Evolutionary conservation across 768 basidiomycete genomes (phyloP), one percentile per base, ranked within the genome.

Genomic region (Lepiota venenata): DNA sequence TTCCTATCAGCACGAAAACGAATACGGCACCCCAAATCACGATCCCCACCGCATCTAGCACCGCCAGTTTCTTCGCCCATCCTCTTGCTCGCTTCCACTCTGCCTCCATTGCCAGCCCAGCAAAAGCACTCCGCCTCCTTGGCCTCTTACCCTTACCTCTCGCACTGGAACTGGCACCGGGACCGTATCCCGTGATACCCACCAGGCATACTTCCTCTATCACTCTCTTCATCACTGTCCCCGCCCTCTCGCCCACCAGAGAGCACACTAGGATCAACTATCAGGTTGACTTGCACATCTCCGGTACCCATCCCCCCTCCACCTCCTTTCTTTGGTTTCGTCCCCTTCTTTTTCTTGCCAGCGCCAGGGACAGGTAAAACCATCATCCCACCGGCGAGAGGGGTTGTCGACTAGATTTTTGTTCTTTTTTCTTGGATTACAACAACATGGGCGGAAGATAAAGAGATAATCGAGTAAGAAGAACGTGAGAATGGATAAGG

Each of bases 201-300:
- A 3, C 73, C 75, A 1, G 74, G 75, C 38, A 74, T 65, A 21
- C 69, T 67, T 32, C 74, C 74, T 8, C 68, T 65, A 5, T 69
- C 72, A 1, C 69, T 65, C 18, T 69, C 73, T 6, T 77, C 76
- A 11, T 69, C 72, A 14, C 60, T 73, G 16, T 71, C 68, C 2
- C 72, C 76, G 0, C 71, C 69, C 11, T 69, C 69, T 15, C 63
- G 64, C 50, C 62, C 49, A 27, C 71, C 72, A 56, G 37, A 39
- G 39, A 88, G 84, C 55, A 80, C 78, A 6, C 71, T 71, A 6
- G 87, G 86, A 60, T 87, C 85, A 27, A 88, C 83, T 56, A 88
- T 87, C 42, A 88, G 71, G 65, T 88, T 88, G 47, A 88, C 84
- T 56, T 88, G 87, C 2, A 88, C 81, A 60, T 80, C 79, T 4